Evolutionary conservation across 2,329 filamentous ascomycete genomes (phyloP), one percentile per base, ranked within the genome.

Genomic region (Neocatenulostroma microsporum): DNA sequence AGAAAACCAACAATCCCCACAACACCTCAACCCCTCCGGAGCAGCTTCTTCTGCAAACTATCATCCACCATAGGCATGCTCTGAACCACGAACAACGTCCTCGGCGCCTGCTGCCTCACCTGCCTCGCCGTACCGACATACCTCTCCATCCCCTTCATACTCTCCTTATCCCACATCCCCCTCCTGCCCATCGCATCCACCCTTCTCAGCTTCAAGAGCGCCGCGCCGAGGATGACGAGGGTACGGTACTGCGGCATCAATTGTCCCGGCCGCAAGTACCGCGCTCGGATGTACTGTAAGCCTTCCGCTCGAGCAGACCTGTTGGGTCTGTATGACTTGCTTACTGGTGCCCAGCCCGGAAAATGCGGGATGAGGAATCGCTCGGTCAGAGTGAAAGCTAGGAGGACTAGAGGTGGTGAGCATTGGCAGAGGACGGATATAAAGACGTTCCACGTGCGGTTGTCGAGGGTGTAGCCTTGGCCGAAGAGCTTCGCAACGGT

Each of bases 381-480:
- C 63, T 96, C 89, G 55, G 84, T 89, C 34, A 80, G 62, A 15
- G 64, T 56, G 61, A 91, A 94, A 24, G 87, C 87, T 14, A 80
- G 69, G 31, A 75, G 62, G 50, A 73, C 72, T 30, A 72, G 68
- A 12, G 58, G 51, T 17, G 56, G 56, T 5, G 34, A 70, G 36
- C 77, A 68, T 11, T 69, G 64, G 17, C 78, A 75, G 19, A 95
- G 74, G 34, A 71, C 62, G 50, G 82, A 76, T 37, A 94, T 72
- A 46, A 84, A 79, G 34, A 74, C 69, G 56, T 94, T 91, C 86
- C 86, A 94, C 48, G 84, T 87, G 50, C 72, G 73, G 55, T 75
- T 80, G 53, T 85, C 80, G 39, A 95, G 62, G 19, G 67, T 64
- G 64, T 89, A 95, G 9, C 88, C 89, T 26, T 72, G 69, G 2